Conservation (phyloP, 73 alveolate genomes). For the Paramecium tetraurelia region DNA sequence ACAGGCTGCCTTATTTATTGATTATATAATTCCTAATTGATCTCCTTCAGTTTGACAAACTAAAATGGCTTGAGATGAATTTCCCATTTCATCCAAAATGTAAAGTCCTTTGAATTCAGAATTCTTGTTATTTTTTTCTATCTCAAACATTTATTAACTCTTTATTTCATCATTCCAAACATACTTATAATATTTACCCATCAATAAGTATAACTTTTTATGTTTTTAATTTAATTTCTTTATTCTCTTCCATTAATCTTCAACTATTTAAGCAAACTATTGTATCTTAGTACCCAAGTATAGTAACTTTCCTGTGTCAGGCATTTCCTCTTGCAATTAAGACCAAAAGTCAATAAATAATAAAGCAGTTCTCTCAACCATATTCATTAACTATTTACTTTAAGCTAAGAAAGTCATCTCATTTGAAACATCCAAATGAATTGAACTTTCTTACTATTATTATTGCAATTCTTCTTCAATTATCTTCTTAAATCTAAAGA, state of each 20-base stretch:
- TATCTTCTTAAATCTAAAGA: slow-evolving; percentile 28
- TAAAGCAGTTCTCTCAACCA: slow-evolving; percentile 36
- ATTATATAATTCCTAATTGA: not conserved
- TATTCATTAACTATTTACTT: not conserved
- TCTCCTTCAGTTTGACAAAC: slow-evolving; percentile 19
- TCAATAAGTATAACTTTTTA: not conserved
- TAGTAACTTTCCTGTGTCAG: slow-evolving; percentile 20
- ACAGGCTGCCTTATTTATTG: slow-evolving; percentile 49
- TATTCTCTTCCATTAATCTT: slow-evolving; percentile 45
- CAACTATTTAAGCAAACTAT: not conserved
- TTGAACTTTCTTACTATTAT: not conserved
- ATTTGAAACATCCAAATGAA: not conserved
- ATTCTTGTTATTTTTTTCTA: not conserved
- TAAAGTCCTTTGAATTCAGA: not conserved
- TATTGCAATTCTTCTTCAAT: slow-evolving; percentile 44
- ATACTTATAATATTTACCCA: slow-evolving; percentile 31
- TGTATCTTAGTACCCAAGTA: not conserved
- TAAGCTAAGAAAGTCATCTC: not conserved
- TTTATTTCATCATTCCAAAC: slow-evolving; percentile 42
- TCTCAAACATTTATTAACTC: not conserved
- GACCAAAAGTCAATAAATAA: slow-evolving; percentile 45
- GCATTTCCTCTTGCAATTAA: slow-evolving; percentile 45
- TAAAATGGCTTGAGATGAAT: not conserved
- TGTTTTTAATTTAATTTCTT: slow-evolving; percentile 16
- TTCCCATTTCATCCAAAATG: not conserved